Base-by-base conservation (phyloP, 2,329 filamentous ascomycete genomes). In the Fusarium hostae region DNA sequence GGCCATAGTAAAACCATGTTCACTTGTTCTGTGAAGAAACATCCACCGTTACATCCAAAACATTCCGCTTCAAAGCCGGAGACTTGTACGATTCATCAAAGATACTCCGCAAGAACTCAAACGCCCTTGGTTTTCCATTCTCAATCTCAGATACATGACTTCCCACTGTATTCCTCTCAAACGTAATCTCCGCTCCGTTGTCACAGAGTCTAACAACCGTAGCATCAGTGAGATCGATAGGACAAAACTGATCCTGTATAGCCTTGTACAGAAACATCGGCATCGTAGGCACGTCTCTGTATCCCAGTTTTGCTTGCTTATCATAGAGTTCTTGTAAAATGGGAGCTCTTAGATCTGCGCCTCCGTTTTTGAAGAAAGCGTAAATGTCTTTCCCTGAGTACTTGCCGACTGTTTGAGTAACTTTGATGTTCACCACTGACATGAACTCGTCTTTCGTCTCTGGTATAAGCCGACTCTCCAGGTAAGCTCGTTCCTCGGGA, bases 241-340 rank as follows among this genome's bases (percentile, higher is more conserved):
- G 74, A 11, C 81, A 83, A 54, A 86, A 77, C 58, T 87, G 82
- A 40, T 88, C 86, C 5, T 73, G 64, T 22, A 84, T 80, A 1
- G 85, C 83, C 66, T 88, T 87, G 75, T 88, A 87, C 6, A 86
- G 74, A 65, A 85, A 85, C 10, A 87, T 57, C 0, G 86, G 86
- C 74, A 86, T 84, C 15, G 78, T 66, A 0, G 86, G 86, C 0
- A 81, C 75, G 2, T 82, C 82, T 54, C 84, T 80, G 32, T 76
- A 63, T 2, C 81, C 79, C 32, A 78, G 68, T 16, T 77, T 70
- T 51, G 76, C 78, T 39, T 81, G 76, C 9, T 71, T 54, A 22
- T 79, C 68, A 26, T 80, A 78, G 8, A 79, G 68, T 0, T 70
- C 58, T 24, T 71, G 66, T 6, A 67, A 54, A 8, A 54, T 75